Percentiles rank a stretch among this genome's conserved stretches.
Conservation (phyloP, 345 rosid species). For the Raphanus sativus region DNA sequence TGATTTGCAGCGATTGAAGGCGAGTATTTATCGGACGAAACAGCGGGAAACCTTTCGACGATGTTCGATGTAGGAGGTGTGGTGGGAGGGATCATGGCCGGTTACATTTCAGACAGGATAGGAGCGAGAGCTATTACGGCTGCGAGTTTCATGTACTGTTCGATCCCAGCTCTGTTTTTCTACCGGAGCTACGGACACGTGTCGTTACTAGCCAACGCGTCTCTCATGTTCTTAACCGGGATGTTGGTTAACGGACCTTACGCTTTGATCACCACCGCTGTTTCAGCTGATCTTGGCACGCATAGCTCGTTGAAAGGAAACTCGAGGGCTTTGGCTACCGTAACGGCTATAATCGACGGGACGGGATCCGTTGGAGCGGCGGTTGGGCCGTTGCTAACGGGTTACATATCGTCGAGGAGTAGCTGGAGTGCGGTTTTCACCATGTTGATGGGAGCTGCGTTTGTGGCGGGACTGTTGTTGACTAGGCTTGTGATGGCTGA, state of each 20-base stretch:
- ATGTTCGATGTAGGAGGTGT: slow-evolving; percentile 94
- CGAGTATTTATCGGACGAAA: slow-evolving; percentile 63
- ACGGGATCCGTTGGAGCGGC: slow-evolving; percentile 99
- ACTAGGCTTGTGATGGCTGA: slow-evolving; percentile 80
- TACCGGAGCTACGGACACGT: slow-evolving; percentile 80
- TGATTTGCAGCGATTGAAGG: slow-evolving; percentile 75
- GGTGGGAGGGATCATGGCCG: slow-evolving; percentile 91
- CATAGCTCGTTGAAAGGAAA: slow-evolving; percentile 84
- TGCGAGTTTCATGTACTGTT: slow-evolving; percentile 86
- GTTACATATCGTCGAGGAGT: slow-evolving; percentile 70
- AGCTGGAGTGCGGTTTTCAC: slow-evolving; percentile 92
- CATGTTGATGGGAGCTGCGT: slow-evolving; percentile 90
- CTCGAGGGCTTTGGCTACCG: slow-evolving; percentile 90
- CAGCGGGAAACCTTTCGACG: slow-evolving; percentile 88
- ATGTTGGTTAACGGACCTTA: slow-evolving; percentile 93
- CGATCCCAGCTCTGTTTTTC: slow-evolving; percentile 84
- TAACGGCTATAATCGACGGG: slow-evolving; percentile 96
- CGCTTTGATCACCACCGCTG: slow-evolving; percentile 95
- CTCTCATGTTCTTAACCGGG: slow-evolving; percentile 78
- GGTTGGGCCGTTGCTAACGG: slow-evolving; percentile 85
- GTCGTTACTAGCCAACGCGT: slow-evolving; percentile 60
- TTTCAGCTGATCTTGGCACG: slow-evolving; percentile 94
- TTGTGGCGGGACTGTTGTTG: slow-evolving; percentile 73
- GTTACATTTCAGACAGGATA: slow-evolving; percentile 78
- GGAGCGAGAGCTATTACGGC: slow-evolving; percentile 92